Evolutionary conservation across 2,329 filamentous ascomycete species (phyloP), one percentile per base, ranked within the genome.

Genomic region (Stenocarpella maydis): DNA sequence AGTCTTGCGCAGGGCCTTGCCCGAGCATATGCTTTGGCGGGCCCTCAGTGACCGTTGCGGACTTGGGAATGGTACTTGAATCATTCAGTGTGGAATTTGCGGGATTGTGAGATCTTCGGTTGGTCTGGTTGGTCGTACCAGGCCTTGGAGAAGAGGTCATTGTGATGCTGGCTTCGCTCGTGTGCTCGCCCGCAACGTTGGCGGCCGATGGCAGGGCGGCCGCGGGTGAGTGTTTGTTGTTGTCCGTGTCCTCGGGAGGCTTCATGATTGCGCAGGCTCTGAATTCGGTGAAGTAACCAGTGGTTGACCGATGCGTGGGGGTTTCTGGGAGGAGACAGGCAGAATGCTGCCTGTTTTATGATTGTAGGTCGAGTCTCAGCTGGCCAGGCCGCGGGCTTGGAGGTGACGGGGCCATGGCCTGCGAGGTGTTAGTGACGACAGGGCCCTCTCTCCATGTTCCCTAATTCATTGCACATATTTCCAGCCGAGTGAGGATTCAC

Each of bases 381-480:
- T 61, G 41, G 26, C 58, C 41, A 24, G 58, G 58, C 58, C 58
- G 49, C 41, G 58, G 58, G 43, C 26, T 34, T 49, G 10, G 34
- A 37, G 26, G 19, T n/a, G 26, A 12, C 28, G 10, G 34, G 58
- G 58, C 58, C 58, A 49, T 41, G 28, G n/a, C 14, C 26, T 37
- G 58, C 28, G 28, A 37, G 58, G 45, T 37, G 24, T 4, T 34
- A 31, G 21, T 41, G n/a, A 63, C 21, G 28, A 37, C 41, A n/a
- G 12, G 28, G 19, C 26, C 6, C n/a, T 31, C 17, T 34, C 47
- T 17, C 1, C 37, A 43, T 7, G n/a, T 12, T 19, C 6, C n/a
- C 43, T 37, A 12, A 19, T 10, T 49, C 10, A 34, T 34, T 31
- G 8, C 8, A 3, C 19, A 24, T 1, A 47, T 24, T 19, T 26